Evolutionary conservation across 1,284 basidiomycete genomes (phyloP), one percentile per base, ranked within the genome.

Genomic region (Cryptococcus sp.): DNA sequence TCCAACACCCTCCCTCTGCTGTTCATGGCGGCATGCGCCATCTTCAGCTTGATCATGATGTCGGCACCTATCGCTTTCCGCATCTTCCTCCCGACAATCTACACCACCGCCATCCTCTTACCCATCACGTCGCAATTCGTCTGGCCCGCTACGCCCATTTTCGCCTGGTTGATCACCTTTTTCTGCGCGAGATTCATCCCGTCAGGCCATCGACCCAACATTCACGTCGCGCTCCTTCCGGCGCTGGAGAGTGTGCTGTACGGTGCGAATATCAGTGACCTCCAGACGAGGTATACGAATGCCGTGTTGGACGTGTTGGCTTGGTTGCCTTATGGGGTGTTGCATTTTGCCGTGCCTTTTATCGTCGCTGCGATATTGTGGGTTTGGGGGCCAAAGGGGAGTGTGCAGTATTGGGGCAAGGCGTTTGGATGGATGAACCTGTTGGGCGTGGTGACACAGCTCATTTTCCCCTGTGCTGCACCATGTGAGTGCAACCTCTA

Each of bases 361-460:
- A 74, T 91, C 46, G 81, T 90, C 45, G 86, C 85, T 43, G 76
- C 82, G 18, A 77, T 88, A 62, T 68, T 92, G 9, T 90, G 85
- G 80, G 77, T 87, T 26, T 86, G 87, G 71, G 84, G 86, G 2
- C 81, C 86, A 0, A 85, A 85, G 52, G 82, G 85, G 32, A 80
- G 82, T 0, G 80, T 95, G 22, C 87, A 87, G 66, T 83, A 87
- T 54, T 98, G 87, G 84, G 90, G 80, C 0, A 80, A 83, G 49
- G 84, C 85, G 0, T 95, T 98, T 68, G 94, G 94, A 0, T 95
- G 90, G 74, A 83, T 97, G 82, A 97, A 92, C 76, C 77, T 95
- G 41, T 75, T 81, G 18, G 94, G 91, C 1, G 95, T 98, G 35
- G 74, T 92, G 59, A 81, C 85, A 49, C 95, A 98, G 69, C 85